These are phyloP conservation scores for Kwoniella dejecticola DNA, from an alignment of 768 basidiomycete species.

Conservation along the genomic window DNA sequence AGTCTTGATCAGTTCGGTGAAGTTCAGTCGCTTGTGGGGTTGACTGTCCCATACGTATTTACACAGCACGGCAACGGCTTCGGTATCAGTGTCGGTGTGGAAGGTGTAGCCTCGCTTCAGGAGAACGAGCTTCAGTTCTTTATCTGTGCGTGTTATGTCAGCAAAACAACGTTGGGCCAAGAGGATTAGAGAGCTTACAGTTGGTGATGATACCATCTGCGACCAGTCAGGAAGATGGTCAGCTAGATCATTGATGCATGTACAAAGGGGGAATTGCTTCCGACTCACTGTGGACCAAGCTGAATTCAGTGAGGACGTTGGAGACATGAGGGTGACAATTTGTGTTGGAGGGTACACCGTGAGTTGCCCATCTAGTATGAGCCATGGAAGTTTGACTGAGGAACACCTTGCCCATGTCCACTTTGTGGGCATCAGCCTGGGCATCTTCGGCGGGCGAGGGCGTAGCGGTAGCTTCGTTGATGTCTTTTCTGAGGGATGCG, in stretches of 20 bases:
- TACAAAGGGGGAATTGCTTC: neutral
- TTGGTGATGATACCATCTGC: conserved; percentile 97
- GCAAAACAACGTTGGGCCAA: neutral
- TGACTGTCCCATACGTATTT: conserved; percentile 97
- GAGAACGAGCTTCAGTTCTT: conserved; percentile 84
- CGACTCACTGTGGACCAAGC: conserved; percentile 76
- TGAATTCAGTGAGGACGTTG: conserved; percentile 76
- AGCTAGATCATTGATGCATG: neutral
- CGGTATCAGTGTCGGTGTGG: conserved; percentile 94
- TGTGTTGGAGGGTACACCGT: conserved; percentile 79
- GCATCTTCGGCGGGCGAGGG: conserved; percentile 32
- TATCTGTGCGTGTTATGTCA: conserved; percentile 49
- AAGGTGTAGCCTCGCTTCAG: conserved; percentile 95
- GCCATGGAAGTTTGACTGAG: conserved; percentile 92
- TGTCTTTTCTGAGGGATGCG: conserved; percentile 83
- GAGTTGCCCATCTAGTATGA: conserved; percentile 99
- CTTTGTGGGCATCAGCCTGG: conserved; percentile 56
- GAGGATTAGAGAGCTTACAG: conserved; percentile 55
- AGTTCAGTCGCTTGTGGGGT: conserved; percentile 77
- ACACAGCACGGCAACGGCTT: conserved; percentile 90
- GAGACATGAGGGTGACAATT: conserved; percentile 97
- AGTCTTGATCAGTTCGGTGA: conserved; percentile 89
- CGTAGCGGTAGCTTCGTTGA: conserved; percentile 59
- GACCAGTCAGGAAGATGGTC: conserved; percentile 4
- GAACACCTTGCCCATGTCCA: conserved; percentile 76